These are phyloP conservation scores for Delonix regia DNA, from an alignment of 306 rosid species.

Conservation along the genomic window DNA sequence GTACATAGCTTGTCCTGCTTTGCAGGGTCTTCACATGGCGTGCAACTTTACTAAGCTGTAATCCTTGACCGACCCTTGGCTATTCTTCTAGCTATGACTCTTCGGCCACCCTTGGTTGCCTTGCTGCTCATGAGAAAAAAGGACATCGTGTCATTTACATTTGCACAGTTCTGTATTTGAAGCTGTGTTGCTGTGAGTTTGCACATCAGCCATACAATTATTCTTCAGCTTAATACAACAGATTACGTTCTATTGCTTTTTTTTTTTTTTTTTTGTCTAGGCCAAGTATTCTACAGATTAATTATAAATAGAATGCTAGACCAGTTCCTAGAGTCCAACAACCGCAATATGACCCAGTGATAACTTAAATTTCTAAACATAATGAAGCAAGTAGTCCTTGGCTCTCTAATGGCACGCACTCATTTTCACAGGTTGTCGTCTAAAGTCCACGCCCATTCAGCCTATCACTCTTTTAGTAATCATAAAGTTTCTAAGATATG, in stretches of 20 bases:
- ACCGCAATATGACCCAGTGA: neutral
- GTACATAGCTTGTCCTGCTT: slow-evolving; percentile 12
- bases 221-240: too few relatives aligned
- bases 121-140: slow-evolving; percentile 64
- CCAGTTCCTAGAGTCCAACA: neutral
- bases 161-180: neutral
- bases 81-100: slow-evolving; percentile 86
- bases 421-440: slow-evolving; percentile 13
- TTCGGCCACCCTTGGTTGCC: slow-evolving; percentile 94
- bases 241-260: neutral
- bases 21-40: slow-evolving; percentile 11
- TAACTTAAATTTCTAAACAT: neutral
- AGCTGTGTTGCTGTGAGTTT: slow-evolving; percentile 36
- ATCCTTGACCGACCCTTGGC: slow-evolving; percentile 88
- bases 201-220: neutral
- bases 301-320: neutral
- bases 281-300: neutral
- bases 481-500: slow-evolving; percentile 11
- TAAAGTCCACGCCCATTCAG: neutral
- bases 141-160: slow-evolving; percentile 18
- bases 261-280: too few relatives aligned
- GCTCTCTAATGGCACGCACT: slow-evolving; percentile 14
- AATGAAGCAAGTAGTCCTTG: slow-evolving; percentile 12
- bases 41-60: slow-evolving; percentile 66
- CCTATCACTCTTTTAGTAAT: neutral